Evolutionary conservation across 805 yeast species (phyloP).

Genomic region (Wickerhamiella nectarea): DNA sequence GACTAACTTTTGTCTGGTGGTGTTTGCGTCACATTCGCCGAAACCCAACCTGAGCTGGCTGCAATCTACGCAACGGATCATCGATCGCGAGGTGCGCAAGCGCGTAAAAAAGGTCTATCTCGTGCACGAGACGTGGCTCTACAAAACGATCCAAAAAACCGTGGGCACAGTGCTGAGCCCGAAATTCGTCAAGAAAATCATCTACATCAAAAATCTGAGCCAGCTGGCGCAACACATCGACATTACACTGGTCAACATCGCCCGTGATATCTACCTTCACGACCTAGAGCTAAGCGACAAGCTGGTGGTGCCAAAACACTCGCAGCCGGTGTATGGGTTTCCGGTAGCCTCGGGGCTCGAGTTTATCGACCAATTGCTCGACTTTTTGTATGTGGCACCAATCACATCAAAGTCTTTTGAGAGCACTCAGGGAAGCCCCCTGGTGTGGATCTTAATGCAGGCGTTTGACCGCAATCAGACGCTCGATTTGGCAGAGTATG

Average conservation of each 20-base stretch:
- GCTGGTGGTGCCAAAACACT: constrained; percentile 37
- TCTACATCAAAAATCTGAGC: constrained; percentile 38
- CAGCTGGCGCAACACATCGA: constrained; percentile 51
- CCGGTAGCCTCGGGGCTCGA: constrained; percentile 14
- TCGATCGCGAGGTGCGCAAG: constrained; percentile 43
- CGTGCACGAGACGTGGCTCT: constrained; percentile 86
- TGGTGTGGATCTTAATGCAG: constrained; percentile 16
- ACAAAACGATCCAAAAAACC: constrained; percentile 62
- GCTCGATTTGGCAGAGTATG: constrained; percentile 43
- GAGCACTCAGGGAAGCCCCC: constrained; percentile 10
- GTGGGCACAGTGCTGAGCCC: constrained; percentile 46
- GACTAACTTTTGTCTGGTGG: constrained; percentile 49
- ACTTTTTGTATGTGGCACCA: constrained; percentile 10
- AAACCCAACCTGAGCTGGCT: constrained; percentile 54
- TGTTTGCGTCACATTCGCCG: constrained; percentile 73
- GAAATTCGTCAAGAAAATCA: constrained; percentile 32
- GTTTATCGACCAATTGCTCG: constrained; percentile 6
- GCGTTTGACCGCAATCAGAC: constrained; percentile 36
- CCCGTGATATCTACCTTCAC: constrained; percentile 58
- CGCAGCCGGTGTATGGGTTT: constrained; percentile 24
- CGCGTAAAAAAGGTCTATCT: constrained; percentile 51
- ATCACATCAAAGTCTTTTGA: constrained; percentile 8
- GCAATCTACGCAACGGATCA: constrained; percentile 39
- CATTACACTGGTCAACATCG: constrained; percentile 61
- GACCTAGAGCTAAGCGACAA: constrained; percentile 41